Conservation (phyloP, 1,284 basidiomycete species). For the Pholiota adiposa region DNA sequence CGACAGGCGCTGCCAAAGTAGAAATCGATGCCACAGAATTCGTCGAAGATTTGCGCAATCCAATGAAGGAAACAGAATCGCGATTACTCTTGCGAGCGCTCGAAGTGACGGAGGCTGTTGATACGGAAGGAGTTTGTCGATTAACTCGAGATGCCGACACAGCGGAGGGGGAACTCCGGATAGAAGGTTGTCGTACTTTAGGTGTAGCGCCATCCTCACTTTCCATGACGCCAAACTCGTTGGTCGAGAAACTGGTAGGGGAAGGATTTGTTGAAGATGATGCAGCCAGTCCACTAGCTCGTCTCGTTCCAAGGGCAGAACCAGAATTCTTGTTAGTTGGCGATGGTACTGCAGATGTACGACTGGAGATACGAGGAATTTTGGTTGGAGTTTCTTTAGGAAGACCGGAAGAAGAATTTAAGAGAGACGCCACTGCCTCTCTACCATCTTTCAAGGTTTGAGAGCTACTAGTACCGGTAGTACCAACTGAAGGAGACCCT, state of each 20-base stretch:
- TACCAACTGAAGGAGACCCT: slow-evolving; percentile 86
- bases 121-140: slow-evolving; percentile 60
- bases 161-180: slow-evolving; percentile 62
- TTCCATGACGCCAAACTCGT: slow-evolving; percentile 83
- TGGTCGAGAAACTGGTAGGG: slow-evolving; percentile 55
- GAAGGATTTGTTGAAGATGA: slow-evolving; percentile 67
- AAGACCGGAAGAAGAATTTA: slow-evolving; percentile 54
- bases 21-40: slow-evolving; percentile 71
- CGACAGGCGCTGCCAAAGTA: slow-evolving; percentile 48
- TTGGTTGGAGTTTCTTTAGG: slow-evolving; percentile 89
- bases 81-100: slow-evolving; percentile 67
- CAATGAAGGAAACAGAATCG: slow-evolving; percentile 76
- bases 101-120: slow-evolving; percentile 43
- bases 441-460: slow-evolving; percentile 56
- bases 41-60: slow-evolving; percentile 79
- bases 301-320: slow-evolving; percentile 54
- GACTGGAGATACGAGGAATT: slow-evolving; percentile 89
- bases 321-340: slow-evolving; percentile 60
- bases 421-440: slow-evolving; percentile 57
- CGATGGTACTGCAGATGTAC: slow-evolving; percentile 70
- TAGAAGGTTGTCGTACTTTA: slow-evolving; percentile 47
- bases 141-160: slow-evolving; percentile 56
- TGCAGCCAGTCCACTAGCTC: slow-evolving; percentile 56
- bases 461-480: slow-evolving; percentile 53
- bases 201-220: slow-evolving; percentile 48